These are phyloP conservation scores for Kwoniella newhampshirensis DNA, from an alignment of 768 basidiomycete genomes.

Conservation along the genomic window DNA sequence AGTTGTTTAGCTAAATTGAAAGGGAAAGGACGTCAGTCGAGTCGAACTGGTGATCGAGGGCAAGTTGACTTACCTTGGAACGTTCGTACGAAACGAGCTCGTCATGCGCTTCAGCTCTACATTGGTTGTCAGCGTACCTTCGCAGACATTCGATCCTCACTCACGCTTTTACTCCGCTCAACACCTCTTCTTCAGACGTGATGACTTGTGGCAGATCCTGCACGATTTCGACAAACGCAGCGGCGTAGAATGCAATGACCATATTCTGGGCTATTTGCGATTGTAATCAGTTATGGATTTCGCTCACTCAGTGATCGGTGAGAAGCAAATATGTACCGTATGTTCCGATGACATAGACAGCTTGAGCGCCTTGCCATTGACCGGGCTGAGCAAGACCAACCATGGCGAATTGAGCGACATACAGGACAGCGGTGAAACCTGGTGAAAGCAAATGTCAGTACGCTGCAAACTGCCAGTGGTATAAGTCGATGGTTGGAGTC, in stretches of 20 bases:
- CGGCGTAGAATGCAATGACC: conserved; percentile 19
- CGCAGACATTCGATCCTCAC: background rate
- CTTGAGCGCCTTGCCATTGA: conserved; percentile 21
- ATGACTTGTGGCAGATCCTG: conserved; percentile 22
- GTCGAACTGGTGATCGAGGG: too few species aligned
- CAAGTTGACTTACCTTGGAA: background rate
- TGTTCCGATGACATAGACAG: conserved; percentile 15
- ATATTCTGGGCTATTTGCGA: conserved; percentile 8
- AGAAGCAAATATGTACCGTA: conserved; percentile 3
- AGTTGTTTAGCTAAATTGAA: conserved; percentile 13
- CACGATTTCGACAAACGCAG: conserved; percentile 17
- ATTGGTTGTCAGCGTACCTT: background rate
- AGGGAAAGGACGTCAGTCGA: too few species aligned
- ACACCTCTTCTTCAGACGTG: conserved; percentile 17
- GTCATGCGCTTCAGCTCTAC: conserved; percentile 16
- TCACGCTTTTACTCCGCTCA: conserved; percentile 13
- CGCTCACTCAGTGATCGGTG: background rate
- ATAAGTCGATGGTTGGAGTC: background rate
- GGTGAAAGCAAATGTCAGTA: too few species aligned
- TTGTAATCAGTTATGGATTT: background rate
- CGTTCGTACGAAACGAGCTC: conserved; percentile 20
- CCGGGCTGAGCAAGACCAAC: conserved; percentile 5
- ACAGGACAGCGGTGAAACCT: background rate
- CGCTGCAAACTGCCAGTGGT: background rate
- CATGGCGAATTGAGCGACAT: conserved; percentile 12